Evolutionary conservation across 2,329 filamentous ascomycete species (phyloP), one percentile per base, ranked within the genome.

Genomic region (Ceratocystis huliohia): DNA sequence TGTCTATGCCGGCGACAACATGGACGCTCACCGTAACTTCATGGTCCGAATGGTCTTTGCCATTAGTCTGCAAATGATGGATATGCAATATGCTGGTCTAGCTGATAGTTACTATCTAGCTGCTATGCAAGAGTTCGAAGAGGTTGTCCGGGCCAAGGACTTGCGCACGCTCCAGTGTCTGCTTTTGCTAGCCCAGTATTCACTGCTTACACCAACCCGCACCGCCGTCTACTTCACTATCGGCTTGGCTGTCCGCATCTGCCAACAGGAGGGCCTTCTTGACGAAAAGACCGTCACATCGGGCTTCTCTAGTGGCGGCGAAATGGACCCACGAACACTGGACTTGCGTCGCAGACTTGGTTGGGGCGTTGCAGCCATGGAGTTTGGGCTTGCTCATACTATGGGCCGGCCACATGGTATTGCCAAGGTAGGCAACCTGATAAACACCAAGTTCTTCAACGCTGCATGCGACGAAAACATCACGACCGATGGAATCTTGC

Each of bases 71-170:
- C 93, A 97, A 75, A 96, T 95, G 75, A 81, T 96, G 72, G 90
- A 92, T 73, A 84, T 87, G 0, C 86, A 89, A 70, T 97, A 94
- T 74, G 91, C 92, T n/a, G 92, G 92, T 28, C 79, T 97, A 33
- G 93, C 94, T 37, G 93, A 97, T 75, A 92, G 91, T 73, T 97
- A 96, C 76, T 97, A 96, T 73, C 81, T 96, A 25, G 89, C 92
- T 28, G 93, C 93, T 4, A 86, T 97, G 77, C 85, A 87, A 69
- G 87, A 87, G 71, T 85, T 97, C 69, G 89, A 96, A 74, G 84
- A 85, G 2, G 86, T 95, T 10, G 82, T 97, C 65, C 86, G 87
- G 65, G 86, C 88, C n/a, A 96, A 96, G 80, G 90, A 97, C 74
- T 76, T 96, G 37, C 89, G 87, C 72, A 95, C 94, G 0, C 78